Evolutionary conservation across 2,329 filamentous ascomycete genomes (phyloP).

Genomic region (Fusarium sambucinum): DNA sequence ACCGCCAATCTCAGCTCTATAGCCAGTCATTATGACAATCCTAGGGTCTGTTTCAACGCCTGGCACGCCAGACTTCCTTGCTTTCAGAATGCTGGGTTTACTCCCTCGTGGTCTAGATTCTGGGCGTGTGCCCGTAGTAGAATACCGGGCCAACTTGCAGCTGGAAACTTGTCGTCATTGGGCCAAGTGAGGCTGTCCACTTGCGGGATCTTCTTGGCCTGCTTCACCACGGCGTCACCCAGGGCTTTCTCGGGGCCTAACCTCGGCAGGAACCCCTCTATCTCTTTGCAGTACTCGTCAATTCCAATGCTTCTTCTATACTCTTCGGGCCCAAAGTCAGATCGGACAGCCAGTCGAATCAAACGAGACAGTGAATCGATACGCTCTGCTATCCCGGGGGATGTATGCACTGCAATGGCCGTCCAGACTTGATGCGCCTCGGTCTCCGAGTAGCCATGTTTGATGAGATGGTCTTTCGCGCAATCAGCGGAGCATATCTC

Average conservation of each 20-base stretch:
- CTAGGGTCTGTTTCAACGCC: not conserved
- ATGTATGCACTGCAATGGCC: slow-evolving; percentile 53
- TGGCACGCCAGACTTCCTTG: not conserved
- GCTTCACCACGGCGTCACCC: slow-evolving; percentile 48
- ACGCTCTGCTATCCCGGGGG: slow-evolving; percentile 53
- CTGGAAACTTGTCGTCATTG: slow-evolving; percentile 47
- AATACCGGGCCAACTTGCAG: slow-evolving; percentile 51
- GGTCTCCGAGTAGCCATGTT: slow-evolving; percentile 42
- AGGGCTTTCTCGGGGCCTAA: slow-evolving; percentile 45
- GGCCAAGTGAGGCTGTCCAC: slow-evolving; percentile 46
- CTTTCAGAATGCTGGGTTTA: slow-evolving; percentile 49
- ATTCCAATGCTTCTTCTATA: slow-evolving; percentile 20
- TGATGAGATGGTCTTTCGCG: slow-evolving; percentile 48
- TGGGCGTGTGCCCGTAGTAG: slow-evolving; percentile 48
- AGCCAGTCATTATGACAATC: not conserved
- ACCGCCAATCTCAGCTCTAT: slow-evolving; percentile 25
- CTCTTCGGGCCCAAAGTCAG: slow-evolving; percentile 48
- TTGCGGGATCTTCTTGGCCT: slow-evolving; percentile 40
- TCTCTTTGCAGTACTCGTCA: slow-evolving; percentile 19
- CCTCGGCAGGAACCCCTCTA: slow-evolving; percentile 46
- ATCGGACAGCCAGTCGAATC: slow-evolving; percentile 50
- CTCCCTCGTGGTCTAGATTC: slow-evolving; percentile 46
- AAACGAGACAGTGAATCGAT: slow-evolving; percentile 51
- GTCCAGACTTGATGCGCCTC: slow-evolving; percentile 52
- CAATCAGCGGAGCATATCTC: slow-evolving; percentile 52